Percentiles rank a stretch among this genome's conserved stretches.
Conservation (phyloP, 2,329 filamentous ascomycete species). For the Ascochyta viciae-villosae region DNA sequence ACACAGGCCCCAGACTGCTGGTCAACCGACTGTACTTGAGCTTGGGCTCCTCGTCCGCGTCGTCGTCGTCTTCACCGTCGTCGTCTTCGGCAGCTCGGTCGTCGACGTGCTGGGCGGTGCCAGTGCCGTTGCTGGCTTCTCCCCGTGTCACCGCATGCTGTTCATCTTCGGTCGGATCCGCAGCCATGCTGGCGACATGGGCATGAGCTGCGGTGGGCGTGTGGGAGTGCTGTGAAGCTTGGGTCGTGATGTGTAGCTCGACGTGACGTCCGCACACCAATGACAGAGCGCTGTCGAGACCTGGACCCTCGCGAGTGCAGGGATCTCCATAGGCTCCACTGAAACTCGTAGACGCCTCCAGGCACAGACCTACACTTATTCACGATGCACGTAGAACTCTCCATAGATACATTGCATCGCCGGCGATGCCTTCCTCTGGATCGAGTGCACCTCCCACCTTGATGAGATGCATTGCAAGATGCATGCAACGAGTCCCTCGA, state of each 20-base stretch:
- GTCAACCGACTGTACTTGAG: constrained; percentile 93
- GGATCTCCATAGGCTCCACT: constrained; percentile 18
- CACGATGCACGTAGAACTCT: constrained; percentile 1
- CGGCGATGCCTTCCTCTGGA: constrained; percentile 6
- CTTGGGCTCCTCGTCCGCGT: constrained; percentile 91
- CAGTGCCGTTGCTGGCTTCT: constrained; percentile 7
- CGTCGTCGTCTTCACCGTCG: constrained; percentile 68
- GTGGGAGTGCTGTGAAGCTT: constrained; percentile 28
- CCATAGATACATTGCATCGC: constrained; percentile 1
- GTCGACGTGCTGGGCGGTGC: constrained; percentile 10
- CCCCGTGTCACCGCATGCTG: constrained; percentile 13
- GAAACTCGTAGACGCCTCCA: constrained; percentile 4
- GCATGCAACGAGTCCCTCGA: constrained; percentile 16
- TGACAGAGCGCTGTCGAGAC: constrained; percentile 10
- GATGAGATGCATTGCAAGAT: constrained; percentile 1
- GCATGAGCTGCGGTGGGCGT: constrained; percentile 33
- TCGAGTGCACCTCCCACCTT: constrained; percentile 7
- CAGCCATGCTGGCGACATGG: constrained; percentile 53
- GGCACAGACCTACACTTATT: constrained; percentile 4
- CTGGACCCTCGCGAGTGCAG: constrained; percentile 15
- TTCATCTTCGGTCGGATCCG: constrained; percentile 44
- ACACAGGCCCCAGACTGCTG: constrained; percentile 77
- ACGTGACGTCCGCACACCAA: constrained; percentile 21
- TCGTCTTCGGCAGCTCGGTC: constrained; percentile 29
- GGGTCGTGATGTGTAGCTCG: constrained; percentile 33